phyloP scores from a whole-genome alignment of 2,329 filamentous ascomycete genomes.

The Paraphaeosphaeria sporulosa region DNA sequence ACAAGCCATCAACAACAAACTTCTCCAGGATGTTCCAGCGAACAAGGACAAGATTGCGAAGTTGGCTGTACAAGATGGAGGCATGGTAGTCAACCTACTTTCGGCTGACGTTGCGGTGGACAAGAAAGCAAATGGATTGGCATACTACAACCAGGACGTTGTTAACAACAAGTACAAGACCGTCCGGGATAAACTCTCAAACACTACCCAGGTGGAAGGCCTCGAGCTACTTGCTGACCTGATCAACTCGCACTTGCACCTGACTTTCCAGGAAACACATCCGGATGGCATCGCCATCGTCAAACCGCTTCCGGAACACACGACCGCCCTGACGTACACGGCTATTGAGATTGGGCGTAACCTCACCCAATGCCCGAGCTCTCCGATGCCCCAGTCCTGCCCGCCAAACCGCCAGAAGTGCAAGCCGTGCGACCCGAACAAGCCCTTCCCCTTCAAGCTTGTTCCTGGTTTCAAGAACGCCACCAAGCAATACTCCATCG shows the following conservation, averaged over 20 bases:
- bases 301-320: slow-evolving; percentile 79
- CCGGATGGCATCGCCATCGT: slow-evolving; percentile 79
- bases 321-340: slow-evolving; percentile 73
- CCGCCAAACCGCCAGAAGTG: slow-evolving; percentile 83
- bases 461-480: slow-evolving; percentile 74
- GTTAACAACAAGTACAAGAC: slow-evolving; percentile 69
- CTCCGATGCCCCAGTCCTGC: slow-evolving; percentile 77
- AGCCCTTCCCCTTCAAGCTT: slow-evolving; percentile 71
- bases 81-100: slow-evolving; percentile 65
- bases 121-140: slow-evolving; percentile 70
- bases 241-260: slow-evolving; percentile 85
- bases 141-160: slow-evolving; percentile 75
- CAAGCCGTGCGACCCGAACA: slow-evolving; percentile 70
- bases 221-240: slow-evolving; percentile 73
- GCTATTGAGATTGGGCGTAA: slow-evolving; percentile 76
- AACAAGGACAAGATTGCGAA: slow-evolving; percentile 68
- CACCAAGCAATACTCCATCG: slow-evolving; percentile 79
- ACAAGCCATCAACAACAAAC: slow-evolving; percentile 50
- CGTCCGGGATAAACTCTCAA: slow-evolving; percentile 68
- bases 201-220: slow-evolving; percentile 63
- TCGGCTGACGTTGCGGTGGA: slow-evolving; percentile 71
- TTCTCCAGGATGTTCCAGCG: slow-evolving; percentile 64
- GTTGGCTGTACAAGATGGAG: slow-evolving; percentile 60
- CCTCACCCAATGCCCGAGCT: slow-evolving; percentile 76
- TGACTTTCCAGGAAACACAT: slow-evolving; percentile 83